phyloP scores from a whole-genome alignment of 768 basidiomycete species.

The Mycena latifolia region DNA sequence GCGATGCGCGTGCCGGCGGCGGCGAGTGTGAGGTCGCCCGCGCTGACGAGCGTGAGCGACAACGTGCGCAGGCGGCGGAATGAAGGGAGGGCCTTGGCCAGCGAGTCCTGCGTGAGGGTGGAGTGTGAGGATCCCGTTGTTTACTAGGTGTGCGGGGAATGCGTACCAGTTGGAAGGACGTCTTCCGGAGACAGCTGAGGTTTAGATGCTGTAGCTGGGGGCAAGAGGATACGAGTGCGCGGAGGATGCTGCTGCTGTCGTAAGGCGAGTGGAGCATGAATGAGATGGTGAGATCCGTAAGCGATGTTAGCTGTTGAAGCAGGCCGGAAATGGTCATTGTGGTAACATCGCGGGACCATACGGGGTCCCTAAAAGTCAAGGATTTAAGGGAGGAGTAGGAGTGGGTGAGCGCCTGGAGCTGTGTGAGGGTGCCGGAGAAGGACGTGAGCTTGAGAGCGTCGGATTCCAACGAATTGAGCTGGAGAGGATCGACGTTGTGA shows the following conservation, averaged over 20 bases:
- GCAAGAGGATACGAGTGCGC: conserved; percentile 74
- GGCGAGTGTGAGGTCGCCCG: conserved; percentile 68
- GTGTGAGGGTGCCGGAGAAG: conserved; percentile 77
- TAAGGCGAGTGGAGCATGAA: conserved; percentile 82
- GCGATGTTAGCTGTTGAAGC: conserved; percentile 66
- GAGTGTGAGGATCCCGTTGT: not conserved
- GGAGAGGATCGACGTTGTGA: conserved; percentile 64
- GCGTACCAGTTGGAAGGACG: conserved; percentile 79
- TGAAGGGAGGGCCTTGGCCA: conserved; percentile 71
- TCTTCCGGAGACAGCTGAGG: conserved; percentile 74
- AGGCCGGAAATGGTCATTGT: conserved; percentile 70
- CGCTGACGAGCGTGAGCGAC: conserved; percentile 74
- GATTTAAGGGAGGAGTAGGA: conserved; percentile 63
- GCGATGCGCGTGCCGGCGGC: conserved; percentile 69
- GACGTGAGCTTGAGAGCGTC: conserved; percentile 65
- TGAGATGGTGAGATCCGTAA: conserved; percentile 71
- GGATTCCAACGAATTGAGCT: conserved; percentile 62
- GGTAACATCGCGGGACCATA: conserved; percentile 76
- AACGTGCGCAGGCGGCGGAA: conserved; percentile 76
- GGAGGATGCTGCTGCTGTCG: conserved; percentile 77
- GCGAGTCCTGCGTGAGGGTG: conserved; percentile 58
- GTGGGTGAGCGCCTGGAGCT: conserved; percentile 72
- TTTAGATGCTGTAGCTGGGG: conserved; percentile 74
- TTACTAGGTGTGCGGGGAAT: not conserved
- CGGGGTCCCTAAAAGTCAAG: conserved; percentile 73